Conservation (phyloP, 192 early-diverging fungal genomes). For the Physocladia obscura region DNA sequence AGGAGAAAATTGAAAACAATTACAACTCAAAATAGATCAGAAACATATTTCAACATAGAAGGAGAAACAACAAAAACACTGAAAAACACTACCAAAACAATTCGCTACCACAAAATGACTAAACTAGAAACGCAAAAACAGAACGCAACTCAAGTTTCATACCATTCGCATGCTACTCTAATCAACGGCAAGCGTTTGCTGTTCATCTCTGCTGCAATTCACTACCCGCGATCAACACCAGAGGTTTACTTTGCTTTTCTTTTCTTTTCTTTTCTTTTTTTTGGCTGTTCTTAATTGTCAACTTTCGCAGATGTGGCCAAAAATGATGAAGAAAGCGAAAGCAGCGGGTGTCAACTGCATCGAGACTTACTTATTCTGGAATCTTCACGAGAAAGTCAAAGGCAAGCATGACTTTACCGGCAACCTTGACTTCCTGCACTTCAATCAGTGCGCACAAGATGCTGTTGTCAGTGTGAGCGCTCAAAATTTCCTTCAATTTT, state of each 20-base stretch:
- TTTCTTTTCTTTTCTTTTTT: too few relatives aligned
- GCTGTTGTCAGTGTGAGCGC: conserved; percentile 28
- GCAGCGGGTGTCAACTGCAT: conserved; percentile 57
- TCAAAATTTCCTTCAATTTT: not conserved
- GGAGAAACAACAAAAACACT: too few relatives aligned
- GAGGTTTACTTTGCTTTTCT: not conserved
- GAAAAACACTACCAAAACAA: too few relatives aligned
- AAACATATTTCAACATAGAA: too few relatives aligned
- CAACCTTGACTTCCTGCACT: not conserved
- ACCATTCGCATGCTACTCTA: not conserved
- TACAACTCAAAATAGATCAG: too few relatives aligned
- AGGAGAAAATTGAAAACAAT: too few relatives aligned
- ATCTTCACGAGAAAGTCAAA: conserved; percentile 56
- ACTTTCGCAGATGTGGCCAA: conserved; percentile 50
- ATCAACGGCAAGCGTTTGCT: conserved; percentile 31
- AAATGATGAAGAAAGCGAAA: conserved; percentile 51
- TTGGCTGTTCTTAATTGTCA: too few relatives aligned
- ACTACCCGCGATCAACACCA: conserved; percentile 61
- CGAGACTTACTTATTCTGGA: conserved; percentile 71
- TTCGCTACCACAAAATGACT: too few relatives aligned
- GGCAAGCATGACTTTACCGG: conserved; percentile 55
- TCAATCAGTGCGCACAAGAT: conserved; percentile 24
- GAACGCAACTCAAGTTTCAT: too few relatives aligned
- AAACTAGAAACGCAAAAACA: too few relatives aligned
- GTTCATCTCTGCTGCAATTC: conserved; percentile 53